phyloP scores from a whole-genome alignment of 495 filamentous ascomycete species.

The Lineolata rhizophorae region DNA sequence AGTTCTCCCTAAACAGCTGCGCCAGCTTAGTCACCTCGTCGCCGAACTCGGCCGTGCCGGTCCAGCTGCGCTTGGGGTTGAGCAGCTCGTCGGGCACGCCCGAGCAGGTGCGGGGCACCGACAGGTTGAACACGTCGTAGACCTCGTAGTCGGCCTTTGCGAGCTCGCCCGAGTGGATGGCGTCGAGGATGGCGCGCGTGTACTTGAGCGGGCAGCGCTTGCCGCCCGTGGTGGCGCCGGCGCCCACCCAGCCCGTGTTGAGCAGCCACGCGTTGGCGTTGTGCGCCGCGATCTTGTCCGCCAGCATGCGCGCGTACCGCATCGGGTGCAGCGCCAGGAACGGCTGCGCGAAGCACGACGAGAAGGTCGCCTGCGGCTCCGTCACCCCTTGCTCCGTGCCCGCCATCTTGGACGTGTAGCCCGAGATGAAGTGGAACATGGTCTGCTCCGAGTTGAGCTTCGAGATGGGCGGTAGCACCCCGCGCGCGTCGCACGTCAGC shows the following conservation, averaged over 20 bases:
- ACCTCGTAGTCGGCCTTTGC: slow-evolving; percentile 80
- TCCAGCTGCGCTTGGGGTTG: slow-evolving; percentile 89
- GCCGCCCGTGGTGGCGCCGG: slow-evolving; percentile 79
- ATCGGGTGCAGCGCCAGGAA: slow-evolving; percentile 98
- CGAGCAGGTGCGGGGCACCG: slow-evolving; percentile 67
- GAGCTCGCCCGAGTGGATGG: slow-evolving; percentile 91
- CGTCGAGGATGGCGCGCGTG: slow-evolving; percentile 92
- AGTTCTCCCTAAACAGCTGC: slow-evolving; percentile 79
- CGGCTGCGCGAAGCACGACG: slow-evolving; percentile 96
- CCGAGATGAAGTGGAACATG: slow-evolving; percentile 99
- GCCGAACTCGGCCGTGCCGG: slow-evolving; percentile 53
- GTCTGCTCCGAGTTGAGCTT: slow-evolving; percentile 91
- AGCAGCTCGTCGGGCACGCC: slow-evolving; percentile 78
- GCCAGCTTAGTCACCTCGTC: slow-evolving; percentile 78
- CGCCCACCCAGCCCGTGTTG: slow-evolving; percentile 98
- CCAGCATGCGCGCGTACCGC: slow-evolving; percentile 95
- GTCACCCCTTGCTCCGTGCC: slow-evolving; percentile 92
- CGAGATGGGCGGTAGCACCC: slow-evolving; percentile 92
- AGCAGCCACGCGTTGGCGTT: slow-evolving; percentile 94
- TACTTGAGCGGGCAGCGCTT: slow-evolving; percentile 99
- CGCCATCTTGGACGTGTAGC: slow-evolving; percentile 99
- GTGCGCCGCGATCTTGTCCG: slow-evolving; percentile 90
- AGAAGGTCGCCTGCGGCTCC: slow-evolving; percentile 96
- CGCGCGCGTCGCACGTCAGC: slow-evolving; percentile 91
- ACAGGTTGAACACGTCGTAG: slow-evolving; percentile 92